phyloP scores from a whole-genome alignment of 2,329 filamentous ascomycete genomes.

The Fusarium chuoi region DNA sequence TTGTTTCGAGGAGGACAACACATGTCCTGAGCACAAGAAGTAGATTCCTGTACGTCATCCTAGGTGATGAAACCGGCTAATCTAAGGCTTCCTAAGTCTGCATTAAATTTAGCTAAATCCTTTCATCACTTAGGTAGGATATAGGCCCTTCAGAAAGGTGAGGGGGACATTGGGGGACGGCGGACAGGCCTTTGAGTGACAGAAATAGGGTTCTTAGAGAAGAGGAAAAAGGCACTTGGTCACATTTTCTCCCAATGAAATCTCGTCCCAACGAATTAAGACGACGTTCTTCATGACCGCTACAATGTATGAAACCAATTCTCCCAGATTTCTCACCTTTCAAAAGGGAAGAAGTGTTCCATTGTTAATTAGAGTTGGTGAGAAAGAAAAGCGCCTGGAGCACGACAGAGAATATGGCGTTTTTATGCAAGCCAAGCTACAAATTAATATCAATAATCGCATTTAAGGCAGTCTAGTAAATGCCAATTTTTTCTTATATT shows the following conservation, averaged over 20 bases:
- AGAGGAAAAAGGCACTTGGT: background rate
- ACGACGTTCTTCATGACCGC: background rate
- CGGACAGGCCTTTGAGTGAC: background rate
- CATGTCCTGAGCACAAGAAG: background rate
- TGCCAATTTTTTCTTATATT: rapidly evolving
- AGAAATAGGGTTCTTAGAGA: background rate
- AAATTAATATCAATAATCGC: background rate
- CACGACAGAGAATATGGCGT: background rate
- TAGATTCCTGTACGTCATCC: background rate
- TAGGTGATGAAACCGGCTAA: background rate
- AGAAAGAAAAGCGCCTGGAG: background rate
- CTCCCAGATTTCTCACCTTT: background rate
- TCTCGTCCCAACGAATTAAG: background rate
- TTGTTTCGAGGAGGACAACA: background rate
- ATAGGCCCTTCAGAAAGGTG: background rate
- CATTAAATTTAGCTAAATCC: background rate
- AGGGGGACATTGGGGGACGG: no score
- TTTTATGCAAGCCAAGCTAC: rapidly evolving
- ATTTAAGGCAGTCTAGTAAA: background rate
- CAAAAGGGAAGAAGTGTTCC: background rate
- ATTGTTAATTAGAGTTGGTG: background rate
- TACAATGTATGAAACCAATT: background rate
- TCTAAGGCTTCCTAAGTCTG: background rate
- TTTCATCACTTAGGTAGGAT: background rate
- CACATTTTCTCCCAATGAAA: background rate